Percentiles rank a stretch among this genome's conserved stretches.
Evolutionary conservation across 352 stramenopile genomes (phyloP).

Genomic region (Aphanomyces euteiches): DNA sequence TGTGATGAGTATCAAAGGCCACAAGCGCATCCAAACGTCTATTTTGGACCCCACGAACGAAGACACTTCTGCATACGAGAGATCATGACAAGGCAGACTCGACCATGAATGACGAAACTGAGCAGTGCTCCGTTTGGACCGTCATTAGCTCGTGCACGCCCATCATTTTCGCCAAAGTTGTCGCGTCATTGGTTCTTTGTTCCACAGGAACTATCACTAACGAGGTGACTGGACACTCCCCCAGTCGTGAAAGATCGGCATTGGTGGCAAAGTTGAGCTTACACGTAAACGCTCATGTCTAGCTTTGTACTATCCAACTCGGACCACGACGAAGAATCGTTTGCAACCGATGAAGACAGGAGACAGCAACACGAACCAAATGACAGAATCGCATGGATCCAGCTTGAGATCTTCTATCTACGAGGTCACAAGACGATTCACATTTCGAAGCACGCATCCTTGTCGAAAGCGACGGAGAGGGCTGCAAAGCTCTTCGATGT

Average conservation of each 20-base stretch:
- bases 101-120: no score
- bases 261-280: no score
- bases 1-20: constrained; percentile 66
- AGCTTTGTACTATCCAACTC: constrained; percentile 40
- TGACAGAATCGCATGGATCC: constrained; percentile 70
- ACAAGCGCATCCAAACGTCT: constrained; percentile 58
- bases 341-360: constrained; percentile 61
- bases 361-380: constrained; percentile 56
- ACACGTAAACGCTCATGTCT: no score
- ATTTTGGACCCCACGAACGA: constrained; percentile 57
- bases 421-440: constrained; percentile 60
- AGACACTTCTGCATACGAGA: constrained; percentile 30
- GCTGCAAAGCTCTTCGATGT: background rate
- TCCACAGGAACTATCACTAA: no score
- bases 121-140: no score
- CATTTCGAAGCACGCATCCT: constrained; percentile 68
- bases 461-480: constrained; percentile 44
- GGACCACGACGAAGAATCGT: constrained; percentile 60
- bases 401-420: constrained; percentile 70
- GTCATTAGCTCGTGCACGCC: no score
- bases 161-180: no score
- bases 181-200: no score
- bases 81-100: no score
- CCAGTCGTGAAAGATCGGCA: no score
- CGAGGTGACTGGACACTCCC: no score